Evolutionary conservation across 2,329 filamentous ascomycete species (phyloP), one percentile per base, ranked within the genome.

Genomic region (Diaporthe aspalathi): DNA sequence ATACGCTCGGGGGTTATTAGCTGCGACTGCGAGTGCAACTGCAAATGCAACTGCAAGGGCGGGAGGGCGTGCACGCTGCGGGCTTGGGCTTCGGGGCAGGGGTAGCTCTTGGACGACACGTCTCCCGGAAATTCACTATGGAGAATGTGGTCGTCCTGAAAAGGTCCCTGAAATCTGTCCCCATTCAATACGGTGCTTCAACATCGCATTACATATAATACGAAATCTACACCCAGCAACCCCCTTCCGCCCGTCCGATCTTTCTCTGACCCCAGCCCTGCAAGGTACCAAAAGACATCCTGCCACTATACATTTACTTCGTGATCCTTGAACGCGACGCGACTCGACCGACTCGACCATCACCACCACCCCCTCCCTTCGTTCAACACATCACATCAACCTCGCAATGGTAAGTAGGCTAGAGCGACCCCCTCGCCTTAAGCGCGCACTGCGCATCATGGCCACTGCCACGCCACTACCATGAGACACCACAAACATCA

Each of bases 101-200:
- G 62, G 45, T 67, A 32, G 53, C 47, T 49, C 43, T 56, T 52
- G 65, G 69, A 60, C 56, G 70, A 73, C 68, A 71, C 71, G 71
- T 73, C 71, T 71, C 49, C 65, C 68, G 65, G 67, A 65, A 65
- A 68, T 57, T 57, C 52, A 50, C 54, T 71, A 53, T 57, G 52
- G 49, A 65, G 68, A n/a, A 73, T 70, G 57, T 65, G 69, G 54
- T 70, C 67, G 63, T 60, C 66, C 53, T 32, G n/a, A 50, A 40
- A 27, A 35, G 60, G 60, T 38, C 60, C 60, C 43, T 76, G 75
- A 76, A 77, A 77, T 76, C 75, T 77, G 76, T 76, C 76, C 76
- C 60, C 60, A 65, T 65, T 65, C 60, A n/a, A 65, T 38, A 35
- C 32, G 9, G 38, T 65, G 27, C 29, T 49, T 65, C 45, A 20